Evolutionary conservation across 2,329 filamentous ascomycete genomes (phyloP).

Genomic region (Phaeophleospora eucalypticola): DNA sequence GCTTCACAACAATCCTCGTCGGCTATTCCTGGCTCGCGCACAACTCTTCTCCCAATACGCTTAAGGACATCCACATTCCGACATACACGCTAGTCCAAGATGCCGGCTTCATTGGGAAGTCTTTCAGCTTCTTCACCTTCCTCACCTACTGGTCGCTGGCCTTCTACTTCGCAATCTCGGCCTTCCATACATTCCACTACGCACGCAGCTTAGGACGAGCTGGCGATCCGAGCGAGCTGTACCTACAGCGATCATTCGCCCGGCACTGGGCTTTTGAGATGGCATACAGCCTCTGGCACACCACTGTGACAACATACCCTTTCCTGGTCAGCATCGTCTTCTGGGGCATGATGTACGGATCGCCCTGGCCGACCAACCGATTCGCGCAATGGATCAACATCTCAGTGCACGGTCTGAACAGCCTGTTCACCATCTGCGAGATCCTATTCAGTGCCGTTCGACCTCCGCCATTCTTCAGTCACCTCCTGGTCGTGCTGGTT

Average conservation of each 20-base stretch:
- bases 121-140: slow-evolving; percentile 18
- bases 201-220: neutral
- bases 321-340: slow-evolving; percentile 10
- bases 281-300: slow-evolving; percentile 8
- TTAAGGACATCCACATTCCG: slow-evolving; percentile 11
- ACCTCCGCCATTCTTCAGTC: slow-evolving; percentile 8
- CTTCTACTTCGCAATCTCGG: slow-evolving; percentile 14
- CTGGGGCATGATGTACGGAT: slow-evolving; percentile 13
- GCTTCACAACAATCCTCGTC: slow-evolving; percentile 15
- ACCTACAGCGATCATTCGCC: neutral
- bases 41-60: slow-evolving; percentile 4
- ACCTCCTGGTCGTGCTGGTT: slow-evolving; percentile 6
- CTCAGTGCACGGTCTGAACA: slow-evolving; percentile 15
- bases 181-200: slow-evolving; percentile 12
- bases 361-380: slow-evolving; percentile 4
- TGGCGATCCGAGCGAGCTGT: neutral
- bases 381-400: slow-evolving; percentile 16
- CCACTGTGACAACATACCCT: slow-evolving; percentile 7
- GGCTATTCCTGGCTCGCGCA: slow-evolving; percentile 13
- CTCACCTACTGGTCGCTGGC: slow-evolving; percentile 14
- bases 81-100: slow-evolving; percentile 9
- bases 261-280: slow-evolving; percentile 3
- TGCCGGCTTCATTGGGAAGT: slow-evolving; percentile 9
- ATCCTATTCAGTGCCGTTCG: slow-evolving; percentile 7
- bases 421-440: slow-evolving; percentile 12